Conservation (phyloP, 352 stramenopile species). For the Blastocystis sp. region DNA sequence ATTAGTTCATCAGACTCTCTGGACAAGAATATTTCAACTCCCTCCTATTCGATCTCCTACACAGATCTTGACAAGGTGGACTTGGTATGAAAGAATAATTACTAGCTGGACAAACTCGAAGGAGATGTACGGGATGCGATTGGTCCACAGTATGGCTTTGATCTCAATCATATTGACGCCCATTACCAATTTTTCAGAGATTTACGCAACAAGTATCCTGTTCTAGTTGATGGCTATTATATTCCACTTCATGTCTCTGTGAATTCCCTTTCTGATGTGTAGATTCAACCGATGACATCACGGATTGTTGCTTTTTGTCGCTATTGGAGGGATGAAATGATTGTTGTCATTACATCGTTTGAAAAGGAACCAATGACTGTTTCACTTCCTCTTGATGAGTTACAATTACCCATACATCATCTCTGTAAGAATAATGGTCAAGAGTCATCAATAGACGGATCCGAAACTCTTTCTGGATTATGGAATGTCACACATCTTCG, state of each 20-base stretch:
- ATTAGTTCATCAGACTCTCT: background rate
- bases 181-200: constrained; percentile 68
- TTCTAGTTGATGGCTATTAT: constrained; percentile 9
- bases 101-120: constrained; percentile 40
- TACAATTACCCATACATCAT: constrained; percentile 14
- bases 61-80: constrained; percentile 56
- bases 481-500: constrained; percentile 13
- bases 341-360: constrained; percentile 63
- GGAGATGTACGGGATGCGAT: constrained; percentile 9
- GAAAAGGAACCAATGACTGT: constrained; percentile 27
- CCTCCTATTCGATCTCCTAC: constrained; percentile 37
- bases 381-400: constrained; percentile 36
- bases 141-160: constrained; percentile 69
- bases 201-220: background rate
- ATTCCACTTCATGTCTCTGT: constrained; percentile 16
- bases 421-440: background rate
- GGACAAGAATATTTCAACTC: background rate
- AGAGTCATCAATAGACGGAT: background rate
- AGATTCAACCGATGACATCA: background rate
- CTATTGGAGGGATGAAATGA: constrained; percentile 32
- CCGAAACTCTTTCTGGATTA: background rate
- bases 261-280: background rate
- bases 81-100: background rate
- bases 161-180: constrained; percentile 63
- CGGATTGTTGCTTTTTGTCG: constrained; percentile 66